Percentiles rank a stretch among this genome's conserved stretches.
Conservation (phyloP, 148 eudicot species). For the Fagopyrum tataricum region DNA sequence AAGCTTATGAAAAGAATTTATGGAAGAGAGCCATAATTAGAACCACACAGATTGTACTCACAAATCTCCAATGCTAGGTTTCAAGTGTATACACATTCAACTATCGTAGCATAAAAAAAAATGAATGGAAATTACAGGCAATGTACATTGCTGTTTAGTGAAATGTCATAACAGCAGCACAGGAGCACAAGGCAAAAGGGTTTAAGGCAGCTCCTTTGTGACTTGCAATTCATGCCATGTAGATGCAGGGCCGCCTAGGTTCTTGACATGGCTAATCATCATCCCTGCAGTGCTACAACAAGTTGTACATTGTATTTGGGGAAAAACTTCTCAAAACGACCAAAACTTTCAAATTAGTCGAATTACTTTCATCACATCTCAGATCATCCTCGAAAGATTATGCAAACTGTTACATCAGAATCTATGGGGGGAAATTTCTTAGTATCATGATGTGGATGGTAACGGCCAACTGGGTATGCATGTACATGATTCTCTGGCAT, state of each 20-base stretch:
- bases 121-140: not conserved
- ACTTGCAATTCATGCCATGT: not conserved
- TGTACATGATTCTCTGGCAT: slow-evolving; percentile 9
- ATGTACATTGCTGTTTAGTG: not conserved
- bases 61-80: not conserved
- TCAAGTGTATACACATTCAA: not conserved
- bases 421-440: not conserved
- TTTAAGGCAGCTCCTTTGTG: not conserved
- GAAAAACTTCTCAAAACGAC: not conserved
- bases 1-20: not conserved
- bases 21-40: not conserved
- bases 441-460: slow-evolving; percentile 1
- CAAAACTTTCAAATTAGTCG: not conserved
- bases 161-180: not conserved
- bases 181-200: not conserved
- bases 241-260: not conserved
- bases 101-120: not conserved
- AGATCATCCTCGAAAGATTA: not conserved
- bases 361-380: not conserved
- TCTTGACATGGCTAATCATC: not conserved
- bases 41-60: not conserved
- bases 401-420: not conserved
- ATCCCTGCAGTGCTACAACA: slow-evolving; percentile 10
- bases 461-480: slow-evolving; percentile 4
- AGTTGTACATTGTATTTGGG: not conserved